Base-by-base conservation (phyloP, 305 asterid species). In the Plantago coronopus region DNA sequence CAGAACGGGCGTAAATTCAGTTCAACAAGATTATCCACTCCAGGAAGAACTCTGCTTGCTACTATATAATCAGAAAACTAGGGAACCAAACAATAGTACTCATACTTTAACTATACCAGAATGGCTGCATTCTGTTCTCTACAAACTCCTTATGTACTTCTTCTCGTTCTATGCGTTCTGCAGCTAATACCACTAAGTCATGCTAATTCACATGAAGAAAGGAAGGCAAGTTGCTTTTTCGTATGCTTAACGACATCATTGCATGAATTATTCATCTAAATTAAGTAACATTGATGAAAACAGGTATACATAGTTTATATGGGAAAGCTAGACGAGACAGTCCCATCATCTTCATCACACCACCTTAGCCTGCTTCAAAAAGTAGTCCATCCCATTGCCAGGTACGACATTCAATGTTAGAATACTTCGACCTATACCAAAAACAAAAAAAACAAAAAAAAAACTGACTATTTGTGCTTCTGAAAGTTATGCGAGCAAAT, bases 291-390 rank as follows among this genome's bases (percentile, higher is more conserved):
- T 23, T 21, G 17, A n/a, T 11, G 27, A 23, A 45, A 44, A 23
- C 43, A 65, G 80, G 60, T 62, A 7, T 71, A 71, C 66, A 67
- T 75, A 34, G 80, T 75, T 29, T 64, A 71, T 69, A 53, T 75
- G 62, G 68, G 72, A 49, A 64, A 27, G 50, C 59, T 46, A 57
- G 62, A 3, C 25, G 47, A 57, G 38, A 34, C 3, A 1, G 51
- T 14, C 19, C 53, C 22, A 3, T 22, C 66, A 46, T 17, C 53
- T 31, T 20, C 66, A 5, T 58, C 54, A 3, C 31, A 48, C 43
- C 78, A 72, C 51, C 23, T 19, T 37, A 25, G 38, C 29, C 38
- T 66, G 62, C 81, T 76, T 66, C 63, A 59, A 59, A 27, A 72
- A 29, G 69, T 53, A 14, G 66, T 69, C 11, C 57, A 58, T n/a